Evolutionary conservation across 495 filamentous ascomycete species (phyloP), one percentile per base, ranked within the genome.

Genomic region (Penicillium odoratum): DNA sequence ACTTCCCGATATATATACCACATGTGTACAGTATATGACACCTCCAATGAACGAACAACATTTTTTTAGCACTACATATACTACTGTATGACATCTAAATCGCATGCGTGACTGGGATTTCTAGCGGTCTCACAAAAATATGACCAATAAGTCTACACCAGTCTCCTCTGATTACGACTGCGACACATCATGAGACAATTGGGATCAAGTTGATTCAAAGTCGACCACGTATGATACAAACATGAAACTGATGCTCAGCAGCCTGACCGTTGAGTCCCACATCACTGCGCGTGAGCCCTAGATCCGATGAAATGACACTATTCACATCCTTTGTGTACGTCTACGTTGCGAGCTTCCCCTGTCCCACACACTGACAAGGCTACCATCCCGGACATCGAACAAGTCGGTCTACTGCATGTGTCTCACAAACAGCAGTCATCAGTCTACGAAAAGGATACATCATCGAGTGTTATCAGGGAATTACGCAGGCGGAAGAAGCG

Each of bases 191-290:
- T 48, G 26, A 48, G n/a, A 48, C 26, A 48, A 48, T 13, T 48
- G 1, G 45, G 25, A 48, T n/a, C 15, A 29, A 30, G 3, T 48
- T 48, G 13, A 30, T 48, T 48, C 45, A 30, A 48, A 48, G 45
- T 48, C 26, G 10, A 48, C 26, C 45, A 48, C 45, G 45, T 48
- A 48, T 48, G 45, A 48, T 48, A 48, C 26, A 48, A 48, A 48
- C 26, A 48, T 48, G 26, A 28, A 48, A 9, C 26, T 28, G 30
- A 48, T 48, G 45, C 45, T 48, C 45, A n/a, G 26, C 45, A 48
- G 30, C 45, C n/a, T n/a, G n/a, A n/a, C n/a, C n/a, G n/a, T n/a
- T n/a, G n/a, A n/a, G n/a, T n/a, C n/a, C n/a, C n/a, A n/a, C n/a
- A n/a, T n/a, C n/a, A n/a, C n/a, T n/a, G n/a, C n/a, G n/a, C n/a